Evolutionary conservation across 2,329 filamentous ascomycete genomes (phyloP), one percentile per base, ranked within the genome.

Genomic region (Moelleriella libera): DNA sequence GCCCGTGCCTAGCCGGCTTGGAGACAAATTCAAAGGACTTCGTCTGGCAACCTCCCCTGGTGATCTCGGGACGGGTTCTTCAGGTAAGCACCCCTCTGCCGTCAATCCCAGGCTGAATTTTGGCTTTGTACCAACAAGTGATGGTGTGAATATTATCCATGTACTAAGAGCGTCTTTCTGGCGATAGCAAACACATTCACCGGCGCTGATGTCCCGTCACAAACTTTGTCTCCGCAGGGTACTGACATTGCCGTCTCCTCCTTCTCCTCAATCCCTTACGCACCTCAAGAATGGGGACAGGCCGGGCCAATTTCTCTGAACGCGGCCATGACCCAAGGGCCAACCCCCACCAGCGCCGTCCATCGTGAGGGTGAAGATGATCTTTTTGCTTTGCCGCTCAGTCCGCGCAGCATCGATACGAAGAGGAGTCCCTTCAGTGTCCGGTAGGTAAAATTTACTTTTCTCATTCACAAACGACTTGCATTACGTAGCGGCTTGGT

Each of bases 331-430:
- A 53, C 54, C 9, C 54, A 55, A 30, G 53, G 58, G 42, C 45
- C 52, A 3, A 48, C 50, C 5, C 53, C 57, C 14, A 49, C 50
- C 12, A 51, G 53, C 12, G 44, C 52, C 5, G 50, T 52, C 29
- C 48, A 50, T 12, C 54, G 56, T 34, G 60, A 62, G 30, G 57
- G 52, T 1, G 83, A 88, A 54, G 88, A 94, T 49, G 89, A 85
- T 41, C 71, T 95, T 2, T 96, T 96, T 59, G 88, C 88, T 0
- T 74, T 94, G 46, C 88, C 87, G 1, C 79, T 95, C 67, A 90
- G 85, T 57, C 88, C 88, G 1, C 74, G 88, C 45, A 89, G 85
- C 57, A 88, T 88, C 0, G 88, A 94, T 55, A 88, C 92, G 71
- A 80, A 81, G 47, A 85, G 81, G 55, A 89, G 85, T 58, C 88